Evolutionary conservation across 2,329 filamentous ascomycete genomes (phyloP).

Genomic region (Penicillium sp.): DNA sequence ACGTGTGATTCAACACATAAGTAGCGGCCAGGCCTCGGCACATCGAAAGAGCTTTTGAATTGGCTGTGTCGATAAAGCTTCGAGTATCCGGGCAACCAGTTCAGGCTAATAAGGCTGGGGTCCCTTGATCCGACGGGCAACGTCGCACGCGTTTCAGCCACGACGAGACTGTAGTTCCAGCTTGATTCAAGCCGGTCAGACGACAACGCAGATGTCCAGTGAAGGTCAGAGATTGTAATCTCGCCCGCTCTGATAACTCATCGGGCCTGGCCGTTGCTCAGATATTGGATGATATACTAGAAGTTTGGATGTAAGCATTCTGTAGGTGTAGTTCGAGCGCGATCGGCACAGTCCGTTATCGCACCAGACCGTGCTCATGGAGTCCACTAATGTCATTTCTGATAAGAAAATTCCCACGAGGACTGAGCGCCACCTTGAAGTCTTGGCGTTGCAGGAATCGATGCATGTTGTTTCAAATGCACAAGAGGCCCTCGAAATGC

Average conservation of each 20-base stretch:
- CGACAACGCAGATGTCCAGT: neutral
- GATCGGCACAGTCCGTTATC: conserved; percentile 16
- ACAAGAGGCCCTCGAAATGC: too few relatives aligned
- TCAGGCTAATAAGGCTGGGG: neutral
- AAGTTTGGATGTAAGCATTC: neutral
- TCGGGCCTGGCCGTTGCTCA: conserved; percentile 7
- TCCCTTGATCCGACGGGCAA: neutral
- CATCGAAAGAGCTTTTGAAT: neutral
- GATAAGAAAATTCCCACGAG: conserved; percentile 16
- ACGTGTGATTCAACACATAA: too few relatives aligned
- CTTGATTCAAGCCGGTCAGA: neutral
- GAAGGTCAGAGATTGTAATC: neutral
- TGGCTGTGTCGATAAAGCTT: too few relatives aligned
- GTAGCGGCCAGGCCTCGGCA: neutral
- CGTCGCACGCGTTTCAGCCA: neutral
- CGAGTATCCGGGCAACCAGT: neutral
- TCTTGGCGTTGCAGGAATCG: conserved; percentile 12
- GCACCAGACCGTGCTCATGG: neutral
- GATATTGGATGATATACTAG: neutral
- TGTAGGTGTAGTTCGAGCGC: neutral
- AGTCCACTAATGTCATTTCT: neutral
- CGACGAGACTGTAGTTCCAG: neutral
- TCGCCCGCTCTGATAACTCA: neutral
- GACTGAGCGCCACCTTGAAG: conserved; percentile 1
- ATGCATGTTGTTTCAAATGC: neutral